Conservation (phyloP, 768 basidiomycete genomes). For the Rhizopogon vesiculosus region DNA sequence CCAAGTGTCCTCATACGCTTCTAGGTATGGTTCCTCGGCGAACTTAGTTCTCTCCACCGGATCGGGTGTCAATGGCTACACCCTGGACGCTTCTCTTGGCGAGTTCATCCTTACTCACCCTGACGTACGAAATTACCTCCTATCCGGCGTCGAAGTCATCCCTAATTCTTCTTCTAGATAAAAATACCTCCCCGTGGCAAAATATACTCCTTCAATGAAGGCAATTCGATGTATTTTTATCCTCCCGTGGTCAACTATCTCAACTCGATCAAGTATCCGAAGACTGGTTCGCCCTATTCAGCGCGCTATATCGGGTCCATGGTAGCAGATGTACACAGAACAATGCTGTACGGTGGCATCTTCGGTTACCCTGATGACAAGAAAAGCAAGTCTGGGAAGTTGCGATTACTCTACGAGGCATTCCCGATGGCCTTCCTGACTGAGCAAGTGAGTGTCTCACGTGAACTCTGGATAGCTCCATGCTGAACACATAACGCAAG, state of each 20-base stretch:
- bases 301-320: conserved; percentile 96
- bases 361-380: conserved; percentile 98
- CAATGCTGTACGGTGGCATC: conserved; percentile 94
- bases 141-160: conserved; percentile 3
- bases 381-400: conserved; percentile 94
- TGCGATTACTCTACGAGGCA: conserved; percentile 93
- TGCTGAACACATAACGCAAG: conserved; percentile 31
- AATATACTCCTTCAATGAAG: conserved; percentile 99
- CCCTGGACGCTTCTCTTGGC: conserved; percentile 89
- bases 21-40: conserved; percentile 88
- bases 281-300: conserved; percentile 75
- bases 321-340: conserved; percentile 98
- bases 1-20: not conserved
- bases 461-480: not conserved
- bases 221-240: conserved; percentile 94
- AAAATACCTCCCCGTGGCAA: conserved; percentile 91
- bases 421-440: conserved; percentile 97
- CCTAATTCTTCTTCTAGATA: conserved; percentile 48
- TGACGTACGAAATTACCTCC: conserved; percentile 46
- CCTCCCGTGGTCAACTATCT: conserved; percentile 77
- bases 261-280: conserved; percentile 88
- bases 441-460: conserved; percentile 62
- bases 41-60: conserved; percentile 96
- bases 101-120: conserved; percentile 99
- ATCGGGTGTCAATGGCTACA: conserved; percentile 96